Evolutionary conservation across 2,329 filamentous ascomycete genomes (phyloP).

Genomic region (Fusarium succisae): DNA sequence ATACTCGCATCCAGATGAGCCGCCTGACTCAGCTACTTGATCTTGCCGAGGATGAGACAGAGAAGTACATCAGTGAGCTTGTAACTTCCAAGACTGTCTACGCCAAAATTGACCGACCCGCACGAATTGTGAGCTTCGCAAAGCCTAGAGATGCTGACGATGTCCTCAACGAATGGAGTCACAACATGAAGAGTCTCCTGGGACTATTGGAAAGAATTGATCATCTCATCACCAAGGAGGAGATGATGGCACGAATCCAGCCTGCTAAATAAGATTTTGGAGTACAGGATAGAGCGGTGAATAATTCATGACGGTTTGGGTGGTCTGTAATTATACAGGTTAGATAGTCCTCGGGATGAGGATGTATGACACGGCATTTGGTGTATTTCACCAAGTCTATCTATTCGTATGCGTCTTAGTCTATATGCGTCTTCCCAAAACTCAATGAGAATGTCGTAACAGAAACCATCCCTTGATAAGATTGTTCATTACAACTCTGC

Average conservation of each 20-base stretch:
- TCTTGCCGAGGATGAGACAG: constrained; percentile 92
- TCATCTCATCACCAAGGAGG: constrained; percentile 98
- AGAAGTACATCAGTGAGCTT: constrained; percentile 98
- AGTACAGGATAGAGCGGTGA: constrained; percentile 33
- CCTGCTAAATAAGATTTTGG: constrained; percentile 59
- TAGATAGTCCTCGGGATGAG: constrained; percentile 47
- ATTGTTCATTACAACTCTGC: constrained; percentile 35
- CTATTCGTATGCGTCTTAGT: constrained; percentile 31
- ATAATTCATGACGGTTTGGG: constrained; percentile 43
- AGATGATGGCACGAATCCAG: constrained; percentile 99
- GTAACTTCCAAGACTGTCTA: constrained; percentile 98
- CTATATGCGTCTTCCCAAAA: constrained; percentile 12
- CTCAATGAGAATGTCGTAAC: background rate
- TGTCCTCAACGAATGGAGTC: constrained; percentile 97
- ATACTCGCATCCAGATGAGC: constrained; percentile 94
- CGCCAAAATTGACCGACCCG: constrained; percentile 95
- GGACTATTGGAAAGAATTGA: constrained; percentile 91
- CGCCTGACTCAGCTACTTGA: constrained; percentile 92
- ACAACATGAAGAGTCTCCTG: constrained; percentile 94
- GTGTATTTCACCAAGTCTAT: constrained; percentile 40
- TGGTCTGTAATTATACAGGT: constrained; percentile 49
- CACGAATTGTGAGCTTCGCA: constrained; percentile 90
- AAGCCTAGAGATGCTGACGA: constrained; percentile 96
- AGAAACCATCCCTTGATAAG: background rate
- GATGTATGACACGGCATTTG: constrained; percentile 45